Base-by-base conservation (phyloP, 768 basidiomycete species). In the Paxillus ammoniavirescens region DNA sequence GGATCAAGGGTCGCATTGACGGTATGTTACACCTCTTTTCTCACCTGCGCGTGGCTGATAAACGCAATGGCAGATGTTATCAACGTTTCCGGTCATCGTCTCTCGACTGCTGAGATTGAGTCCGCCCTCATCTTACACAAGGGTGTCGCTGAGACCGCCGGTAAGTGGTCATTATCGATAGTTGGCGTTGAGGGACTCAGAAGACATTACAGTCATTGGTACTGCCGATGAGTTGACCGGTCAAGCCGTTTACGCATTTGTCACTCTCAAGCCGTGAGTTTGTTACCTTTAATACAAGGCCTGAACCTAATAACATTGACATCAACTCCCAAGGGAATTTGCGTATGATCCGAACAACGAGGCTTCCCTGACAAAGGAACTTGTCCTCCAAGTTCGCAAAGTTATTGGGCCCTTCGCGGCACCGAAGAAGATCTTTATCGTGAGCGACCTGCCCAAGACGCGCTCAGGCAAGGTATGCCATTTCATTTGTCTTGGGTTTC, bases 61-160 rank as follows among this genome's bases (percentile, higher is more conserved):
- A 23, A 47, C 42, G n/a, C 26, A 31, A 10, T 38, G 53, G 12
- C 61, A 91, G 90, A 96, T 74, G 94, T 97, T 54, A 97, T 97
- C 81, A 98, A 98, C 72, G 95, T 98, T 31, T 95, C 96, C 40
- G 96, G 96, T 2, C 96, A 99, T 72, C 87, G 96, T 63, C 77
- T 99, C 50, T 95, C 93, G 41, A 99, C 96, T 4, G 96, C 96
- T 50, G 96, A 98, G 75, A 97, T 99, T 55, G 96, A 99, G 75
- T 93, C 91, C 3, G 95, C 96, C 7, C 79, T 99, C 42, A 97
- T 99, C 71, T 73, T 91, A 65, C 95, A 98, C 78, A 83, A 84
- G 63, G 96, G 96, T 52, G 93, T 98, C 30, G 94, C 96, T 6
- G 96, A 98, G 78, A 93, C 96, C 8, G 95, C 95, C 36, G 82